These are phyloP conservation scores for Fusarium oligoseptatum DNA, from an alignment of 2,329 filamentous ascomycete genomes.

Conservation along the genomic window DNA sequence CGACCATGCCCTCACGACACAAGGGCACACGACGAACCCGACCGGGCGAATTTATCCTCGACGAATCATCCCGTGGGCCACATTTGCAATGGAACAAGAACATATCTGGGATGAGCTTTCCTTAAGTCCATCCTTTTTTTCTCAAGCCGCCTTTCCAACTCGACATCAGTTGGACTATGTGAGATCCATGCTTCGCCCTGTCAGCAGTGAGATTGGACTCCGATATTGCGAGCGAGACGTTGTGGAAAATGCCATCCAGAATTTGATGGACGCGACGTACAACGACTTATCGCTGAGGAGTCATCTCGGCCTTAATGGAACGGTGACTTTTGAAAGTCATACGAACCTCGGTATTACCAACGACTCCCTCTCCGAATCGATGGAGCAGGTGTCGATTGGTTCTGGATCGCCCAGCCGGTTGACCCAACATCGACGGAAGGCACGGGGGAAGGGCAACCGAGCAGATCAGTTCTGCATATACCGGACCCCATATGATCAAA, in stretches of 20 bases:
- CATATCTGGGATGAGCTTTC: slow-evolving; percentile 49
- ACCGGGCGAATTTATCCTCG: slow-evolving; percentile 50
- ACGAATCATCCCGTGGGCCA: slow-evolving; percentile 53
- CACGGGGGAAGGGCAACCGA: slow-evolving; percentile 46
- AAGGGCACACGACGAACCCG: slow-evolving; percentile 51
- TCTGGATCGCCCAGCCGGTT: too few species aligned
- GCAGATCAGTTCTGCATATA: slow-evolving; percentile 51
- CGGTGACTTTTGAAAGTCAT: slow-evolving; percentile 54
- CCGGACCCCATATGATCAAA: too few species aligned
- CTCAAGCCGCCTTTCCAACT: slow-evolving; percentile 48
- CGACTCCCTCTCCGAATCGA: slow-evolving; percentile 40
- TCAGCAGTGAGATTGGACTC: slow-evolving; percentile 53
- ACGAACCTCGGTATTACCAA: slow-evolving; percentile 48
- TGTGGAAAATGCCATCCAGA: slow-evolving; percentile 53
- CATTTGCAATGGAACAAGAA: slow-evolving; percentile 50
- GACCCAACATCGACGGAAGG: slow-evolving; percentile 20
- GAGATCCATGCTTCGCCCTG: slow-evolving; percentile 45
- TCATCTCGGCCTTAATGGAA: slow-evolving; percentile 49
- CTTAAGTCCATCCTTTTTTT: slow-evolving; percentile 42
- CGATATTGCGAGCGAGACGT: slow-evolving; percentile 50
- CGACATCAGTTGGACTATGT: slow-evolving; percentile 52
- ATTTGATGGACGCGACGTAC: slow-evolving; percentile 47
- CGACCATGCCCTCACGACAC: slow-evolving; percentile 48
- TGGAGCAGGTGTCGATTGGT: slow-evolving; percentile 24
- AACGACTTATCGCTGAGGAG: slow-evolving; percentile 46